Evolutionary conservation across 148 eudicot genomes (phyloP), one percentile per base, ranked within the genome.

Genomic region (Silene conica): DNA sequence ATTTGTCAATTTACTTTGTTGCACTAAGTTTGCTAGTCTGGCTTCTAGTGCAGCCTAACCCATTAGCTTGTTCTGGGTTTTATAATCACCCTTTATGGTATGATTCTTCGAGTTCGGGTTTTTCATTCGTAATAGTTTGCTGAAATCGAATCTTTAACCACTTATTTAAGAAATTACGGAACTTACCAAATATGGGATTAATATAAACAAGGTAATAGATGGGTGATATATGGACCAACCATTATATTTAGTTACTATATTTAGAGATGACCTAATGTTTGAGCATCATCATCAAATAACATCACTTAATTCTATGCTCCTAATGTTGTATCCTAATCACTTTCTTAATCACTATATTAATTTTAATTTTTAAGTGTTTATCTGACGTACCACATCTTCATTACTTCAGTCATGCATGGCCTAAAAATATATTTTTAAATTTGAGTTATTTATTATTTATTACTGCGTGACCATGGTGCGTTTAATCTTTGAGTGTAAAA

Each of bases 201-300:
- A 26, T 20, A 31, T 58, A 14, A 54, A 18, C 8, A 69, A 74
- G 52, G 67, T 20, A 71, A 46, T 70, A 55, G 65, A 65, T 46
- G 76, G 66, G 43, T 80, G 52, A 72, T 58, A 48, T 62, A 73
- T 67, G 74, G 31, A 41, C 61, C 52, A 67, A 48, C 79, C 76
- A 79, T 23, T 48, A 48, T 74, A 60, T 7, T 31, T 69, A n/a
- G 43, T 25, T 26, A 18, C 14, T 57, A 2, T 23, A 16, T 12
- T 20, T 6, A 26, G 13, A 3, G 20, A 41, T 63, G 50, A 63
- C 71, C 54, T 74, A 48, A 74, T 68, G 66, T 25, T 55, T 10
- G 28, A 19, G 55, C 61, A 70, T 71, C 72, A 72, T 67, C 73
- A 71, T 75, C 82, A 69, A 62, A 43, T 55, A 62, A 25, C 65